Evolutionary conservation across 179 eudicot genomes (phyloP), one percentile per base, ranked within the genome.

Genomic region (Beta macrorhiza): DNA sequence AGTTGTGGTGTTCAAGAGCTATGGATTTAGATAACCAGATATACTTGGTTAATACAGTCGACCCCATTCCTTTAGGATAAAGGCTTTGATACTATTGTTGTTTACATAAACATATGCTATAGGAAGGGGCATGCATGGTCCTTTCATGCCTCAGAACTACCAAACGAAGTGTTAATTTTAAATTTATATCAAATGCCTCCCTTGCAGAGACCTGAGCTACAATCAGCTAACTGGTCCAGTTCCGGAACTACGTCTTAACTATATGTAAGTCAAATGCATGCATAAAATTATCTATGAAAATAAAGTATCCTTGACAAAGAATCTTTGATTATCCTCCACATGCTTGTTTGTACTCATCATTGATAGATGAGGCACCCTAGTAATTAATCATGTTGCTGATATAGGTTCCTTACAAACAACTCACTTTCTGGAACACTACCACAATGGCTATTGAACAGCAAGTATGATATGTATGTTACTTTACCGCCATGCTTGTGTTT

Each of bases 131-230:
- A 29, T 37, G 47, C 16, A 11, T 67, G 17, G 32, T 67, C 44
- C 45, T 9, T 5, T 5, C 71, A 32, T 47, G 32, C 51, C 74
- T 45, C 42, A 37, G 42, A 37, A 37, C 42, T 37, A 37, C 7
- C 17, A n/a, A 68, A 69, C 13, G 37, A 37, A n/a, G 32, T 45
- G 14, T 8, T 8, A 22, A 20, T 63, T 45, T n/a, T 29, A 7
- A 37, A 37, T 55, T 4, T 22, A 1, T 82, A 8, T 73, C 37
- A 53, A 19, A 61, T 63, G 47, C 12, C 70, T 67, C 53, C n/a
- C 49, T 72, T 84, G 90, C 87, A 94, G 98, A 82, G 98, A 94
- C 81, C 85, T 94, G 80, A 91, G 94, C 80, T 88, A 87, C 86
- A 93, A 93, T 82, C 86, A 75, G 85, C 79, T 93, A 82, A 88